Evolutionary conservation across 2,329 filamentous ascomycete species (phyloP), one percentile per base, ranked within the genome.

Genomic region (Onygenales sp.): DNA sequence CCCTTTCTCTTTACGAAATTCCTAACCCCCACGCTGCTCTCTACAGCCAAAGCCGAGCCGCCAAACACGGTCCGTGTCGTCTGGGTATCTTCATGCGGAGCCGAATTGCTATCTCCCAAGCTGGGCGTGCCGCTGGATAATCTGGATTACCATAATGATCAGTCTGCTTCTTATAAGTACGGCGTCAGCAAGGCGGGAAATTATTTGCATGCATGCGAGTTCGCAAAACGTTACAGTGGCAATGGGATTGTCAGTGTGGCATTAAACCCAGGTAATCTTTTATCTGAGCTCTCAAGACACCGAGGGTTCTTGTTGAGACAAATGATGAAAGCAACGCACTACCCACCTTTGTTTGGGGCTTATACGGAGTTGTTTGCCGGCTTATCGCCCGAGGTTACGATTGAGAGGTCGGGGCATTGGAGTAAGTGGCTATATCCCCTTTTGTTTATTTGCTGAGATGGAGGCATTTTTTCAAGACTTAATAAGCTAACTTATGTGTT

Each of bases 351-450:
- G 3, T 58, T 64, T 33, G 78, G 76, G 0, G 76, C 75, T 0
- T 78, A 77, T 59, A 77, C 77, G 0, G 69, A 75, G 54, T 58
- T 80, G 0, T 80, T 71, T 54, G 70, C 75, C 0, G 76, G 68
- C 0, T 63, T 76, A 41, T 74, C 75, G 0, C 69, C 71, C 0
- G 68, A 76, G 0, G 63, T 78, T 3, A 74, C 68, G 0, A 41
- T 68, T 1, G 71, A 72, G 36, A 68, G 70, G 10, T 59, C 55
- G 9, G 61, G 62, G 3, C 27, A 39, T 39, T 49, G 46, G 46
- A 49, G 46, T 49, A 44, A 43, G 31, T 64, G 58, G 31, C 53
- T 35, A 3, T 35, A 3, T 7, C 9, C 10, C 27, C 14, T 31
- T 44, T 10, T 17, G 8, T 10, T 44, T 44, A 1, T 17, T 21